Conservation (phyloP, 2,329 filamentous ascomycete genomes). For the Xylariaceae sp. region DNA sequence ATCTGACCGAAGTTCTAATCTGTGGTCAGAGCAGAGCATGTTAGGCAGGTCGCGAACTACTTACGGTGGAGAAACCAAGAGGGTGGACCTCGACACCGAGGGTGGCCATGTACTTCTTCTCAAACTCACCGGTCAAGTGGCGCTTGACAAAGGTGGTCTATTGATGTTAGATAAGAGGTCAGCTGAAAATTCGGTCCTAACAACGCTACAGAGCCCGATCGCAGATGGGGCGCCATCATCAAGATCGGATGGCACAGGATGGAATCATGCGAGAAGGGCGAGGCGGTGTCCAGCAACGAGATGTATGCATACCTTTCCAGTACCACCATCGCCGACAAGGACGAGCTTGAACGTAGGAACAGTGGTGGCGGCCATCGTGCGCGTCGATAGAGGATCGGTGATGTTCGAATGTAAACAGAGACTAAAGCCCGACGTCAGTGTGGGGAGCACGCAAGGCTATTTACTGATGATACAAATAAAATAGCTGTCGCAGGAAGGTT, state of each 20-base stretch:
- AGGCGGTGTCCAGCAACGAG: conserved; percentile 9
- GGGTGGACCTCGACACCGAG: conserved; percentile 99
- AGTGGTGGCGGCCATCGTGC: conserved; percentile 52
- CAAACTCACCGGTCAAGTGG: conserved; percentile 98
- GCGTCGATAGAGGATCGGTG: conserved; percentile 19
- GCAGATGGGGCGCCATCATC: conserved; percentile 19
- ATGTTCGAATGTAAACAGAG: conserved; percentile 19
- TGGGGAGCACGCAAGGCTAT: conserved; percentile 17
- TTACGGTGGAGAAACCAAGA: conserved; percentile 94
- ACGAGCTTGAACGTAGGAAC: conserved; percentile 98
- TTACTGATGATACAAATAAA: conserved; percentile 4
- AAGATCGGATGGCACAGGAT: conserved; percentile 11
- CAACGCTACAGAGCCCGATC: conserved; percentile 21
- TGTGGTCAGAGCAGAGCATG: conserved; percentile 24
- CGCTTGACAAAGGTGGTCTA: conserved; percentile 99
- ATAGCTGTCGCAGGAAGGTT: conserved; percentile 4
- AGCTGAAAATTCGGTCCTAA: conserved; percentile 14
- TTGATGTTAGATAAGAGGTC: conserved; percentile 22
- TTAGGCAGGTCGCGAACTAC: conserved; percentile 37
- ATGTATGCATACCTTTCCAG: conserved; percentile 76
- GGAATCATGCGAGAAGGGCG: not conserved
- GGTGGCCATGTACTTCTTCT: conserved; percentile 99
- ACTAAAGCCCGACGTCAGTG: conserved; percentile 23
- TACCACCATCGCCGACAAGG: conserved; percentile 98
- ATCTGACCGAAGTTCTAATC: conserved; percentile 83